These are phyloP conservation scores for Olyra latifolia DNA, from an alignment of 176 grass and related monocot genomes.

Conservation along the genomic window DNA sequence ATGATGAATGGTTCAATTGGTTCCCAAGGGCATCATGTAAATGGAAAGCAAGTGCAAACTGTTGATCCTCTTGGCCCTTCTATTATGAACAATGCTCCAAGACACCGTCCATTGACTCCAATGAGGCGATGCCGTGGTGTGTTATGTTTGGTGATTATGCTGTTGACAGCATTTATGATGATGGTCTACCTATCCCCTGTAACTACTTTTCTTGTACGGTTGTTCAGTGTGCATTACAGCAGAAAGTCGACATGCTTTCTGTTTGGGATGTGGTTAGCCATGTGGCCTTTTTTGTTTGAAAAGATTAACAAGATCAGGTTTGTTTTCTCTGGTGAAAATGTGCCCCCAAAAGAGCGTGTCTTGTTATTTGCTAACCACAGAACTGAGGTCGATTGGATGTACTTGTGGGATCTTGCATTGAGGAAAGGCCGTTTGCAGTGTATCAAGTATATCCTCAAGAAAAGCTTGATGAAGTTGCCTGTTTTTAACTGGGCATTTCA, in stretches of 20 bases:
- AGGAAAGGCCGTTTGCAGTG: conserved; percentile 79
- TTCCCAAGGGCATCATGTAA: conserved; percentile 28
- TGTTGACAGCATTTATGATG: conserved; percentile 74
- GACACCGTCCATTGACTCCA: conserved; percentile 46
- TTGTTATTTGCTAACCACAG: conserved; percentile 93
- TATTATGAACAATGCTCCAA: conserved; percentile 45
- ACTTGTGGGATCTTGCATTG: conserved; percentile 92
- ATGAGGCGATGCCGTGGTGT: conserved; percentile 62
- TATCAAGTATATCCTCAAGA: conserved; percentile 97
- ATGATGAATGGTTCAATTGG: conserved; percentile 51
- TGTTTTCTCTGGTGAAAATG: conserved; percentile 75
- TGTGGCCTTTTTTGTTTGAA: conserved; percentile 94
- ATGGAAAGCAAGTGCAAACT: conserved; percentile 42
- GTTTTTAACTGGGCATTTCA: conserved; percentile 93
- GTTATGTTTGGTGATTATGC: conserved; percentile 67
- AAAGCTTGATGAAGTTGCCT: conserved; percentile 95
- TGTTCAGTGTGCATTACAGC: conserved; percentile 82
- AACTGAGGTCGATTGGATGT: conserved; percentile 99
- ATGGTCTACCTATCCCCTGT: conserved; percentile 70
- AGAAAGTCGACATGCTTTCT: conserved; percentile 77
- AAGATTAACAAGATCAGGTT: conserved; percentile 89
- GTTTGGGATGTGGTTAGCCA: conserved; percentile 80
- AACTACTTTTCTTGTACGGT: conserved; percentile 56
- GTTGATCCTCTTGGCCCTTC: conserved; percentile 12
- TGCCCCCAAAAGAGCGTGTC: conserved; percentile 57